phyloP scores from a whole-genome alignment of 192 early-diverging fungal genomes.

The Glomus cerebriforme region DNA sequence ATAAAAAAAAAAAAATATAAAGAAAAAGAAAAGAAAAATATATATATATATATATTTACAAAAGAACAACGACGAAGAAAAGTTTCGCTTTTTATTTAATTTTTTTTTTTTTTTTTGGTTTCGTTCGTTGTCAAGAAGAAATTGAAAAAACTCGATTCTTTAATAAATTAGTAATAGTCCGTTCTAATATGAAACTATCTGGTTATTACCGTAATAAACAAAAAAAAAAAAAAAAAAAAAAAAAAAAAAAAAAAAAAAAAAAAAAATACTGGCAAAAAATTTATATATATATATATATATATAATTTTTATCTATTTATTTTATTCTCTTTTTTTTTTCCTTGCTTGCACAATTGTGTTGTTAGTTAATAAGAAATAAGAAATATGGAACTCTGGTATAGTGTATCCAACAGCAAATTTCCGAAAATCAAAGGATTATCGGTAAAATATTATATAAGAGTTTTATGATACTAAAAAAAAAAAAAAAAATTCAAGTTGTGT shows the following conservation, averaged over 20 bases:
- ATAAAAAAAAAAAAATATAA: neutral
- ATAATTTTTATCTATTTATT: neutral
- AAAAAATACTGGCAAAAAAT: neutral
- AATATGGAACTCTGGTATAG: neutral
- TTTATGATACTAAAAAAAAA: neutral
- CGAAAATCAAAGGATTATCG: neutral
- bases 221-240: neutral
- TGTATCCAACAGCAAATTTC: neutral
- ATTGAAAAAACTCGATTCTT: neutral
- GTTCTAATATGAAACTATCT: neutral
- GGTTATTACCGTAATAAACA: neutral
- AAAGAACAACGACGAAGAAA: neutral
- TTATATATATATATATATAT: neutral
- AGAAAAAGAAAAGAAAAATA: neutral
- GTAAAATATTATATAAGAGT: too few species aligned
- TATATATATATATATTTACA: neutral
- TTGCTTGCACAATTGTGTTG: neutral
- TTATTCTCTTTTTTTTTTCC: neutral
- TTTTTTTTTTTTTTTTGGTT: neutral
- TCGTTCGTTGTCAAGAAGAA: neutral
- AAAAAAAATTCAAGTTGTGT: neutral
- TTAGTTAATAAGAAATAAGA: neutral
- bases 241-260: neutral
- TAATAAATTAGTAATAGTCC: neutral
- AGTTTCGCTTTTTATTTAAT: neutral